Base-by-base conservation (phyloP, 805 yeast species). In the Wickerhamiella kurtzmanii region DNA sequence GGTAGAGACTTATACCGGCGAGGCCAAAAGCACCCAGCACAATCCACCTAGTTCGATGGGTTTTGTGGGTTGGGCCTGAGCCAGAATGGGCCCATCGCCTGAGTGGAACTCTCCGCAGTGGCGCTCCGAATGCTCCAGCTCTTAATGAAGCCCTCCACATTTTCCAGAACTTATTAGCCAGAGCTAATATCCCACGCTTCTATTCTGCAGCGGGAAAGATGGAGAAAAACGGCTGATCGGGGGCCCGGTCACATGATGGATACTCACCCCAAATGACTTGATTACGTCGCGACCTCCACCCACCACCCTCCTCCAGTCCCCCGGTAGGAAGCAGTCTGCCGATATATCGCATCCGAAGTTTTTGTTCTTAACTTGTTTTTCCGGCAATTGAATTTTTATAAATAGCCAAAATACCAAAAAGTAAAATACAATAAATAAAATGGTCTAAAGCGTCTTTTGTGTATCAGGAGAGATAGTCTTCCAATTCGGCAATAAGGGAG, bases 1-100 rank as follows among this genome's bases (percentile, higher is more conserved):
- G 38, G 44, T 60, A 61, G 3, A 54, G 22, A n/a, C 43, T 48
- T 8, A 35, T 48, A 2, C 37, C 43, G n/a, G 38, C 42, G 4
- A 38, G 37, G 4, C 15, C 43, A 2, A 21, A 22, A 3, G 42
- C 43, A 25, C 43, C 44, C 8, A 18, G 25, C 11, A 38, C 22
- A 8, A 38, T 6, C 41, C 41, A 38, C 41, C 41, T 17, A 8
- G 6, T 18, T 18, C 25, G 6, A 6, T 6, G 11, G 9, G 32
- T 25, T 11, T 6, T 6, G 6, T 6, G 32, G 6, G 9, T 25
- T 6, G 32, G 32, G 11, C 9, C 6, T 11, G 32, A 25, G 6
- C n/a, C n/a, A n/a, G 32, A 6, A 25, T 25, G 32, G 11, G 32
- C 32, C 32, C 32, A 25, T 25, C 32, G 6, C 11, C 11, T 6